Percentiles rank a stretch among this genome's conserved stretches.
phyloP scores from a whole-genome alignment of 1,139 yeast species.

The Diutina siamensis region DNA sequence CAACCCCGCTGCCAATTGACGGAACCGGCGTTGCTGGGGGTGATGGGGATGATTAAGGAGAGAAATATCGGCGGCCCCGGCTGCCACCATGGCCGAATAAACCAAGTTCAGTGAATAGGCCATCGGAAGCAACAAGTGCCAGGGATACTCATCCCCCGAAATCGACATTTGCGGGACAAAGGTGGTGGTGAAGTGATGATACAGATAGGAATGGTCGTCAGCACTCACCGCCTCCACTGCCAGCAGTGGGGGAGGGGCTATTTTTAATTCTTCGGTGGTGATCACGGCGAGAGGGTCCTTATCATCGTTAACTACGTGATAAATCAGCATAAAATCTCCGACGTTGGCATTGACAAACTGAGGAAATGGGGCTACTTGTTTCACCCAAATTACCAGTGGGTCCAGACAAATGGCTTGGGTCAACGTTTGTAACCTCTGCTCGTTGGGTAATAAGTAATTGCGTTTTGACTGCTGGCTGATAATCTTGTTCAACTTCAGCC shows the following conservation, averaged over 20 bases:
- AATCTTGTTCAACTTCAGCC: slow-evolving; percentile 1
- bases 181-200: neutral
- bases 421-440: neutral
- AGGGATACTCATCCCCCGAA: neutral
- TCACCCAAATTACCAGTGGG: neutral
- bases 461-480: slow-evolving; percentile 1
- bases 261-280: neutral
- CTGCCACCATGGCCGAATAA: neutral
- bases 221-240: neutral
- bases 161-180: neutral
- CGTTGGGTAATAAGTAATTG: neutral
- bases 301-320: neutral
- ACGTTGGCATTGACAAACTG: neutral
- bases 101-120: neutral
- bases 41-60: neutral
- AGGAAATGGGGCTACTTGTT: neutral
- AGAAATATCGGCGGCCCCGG: neutral
- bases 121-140: neutral
- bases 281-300: neutral
- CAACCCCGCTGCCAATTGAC: neutral
- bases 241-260: neutral
- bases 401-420: neutral
- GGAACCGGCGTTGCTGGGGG: neutral
- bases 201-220: neutral
- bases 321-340: neutral